Base-by-base conservation (phyloP, 208 protist genomes). In the Porcisia hertigi region DNA sequence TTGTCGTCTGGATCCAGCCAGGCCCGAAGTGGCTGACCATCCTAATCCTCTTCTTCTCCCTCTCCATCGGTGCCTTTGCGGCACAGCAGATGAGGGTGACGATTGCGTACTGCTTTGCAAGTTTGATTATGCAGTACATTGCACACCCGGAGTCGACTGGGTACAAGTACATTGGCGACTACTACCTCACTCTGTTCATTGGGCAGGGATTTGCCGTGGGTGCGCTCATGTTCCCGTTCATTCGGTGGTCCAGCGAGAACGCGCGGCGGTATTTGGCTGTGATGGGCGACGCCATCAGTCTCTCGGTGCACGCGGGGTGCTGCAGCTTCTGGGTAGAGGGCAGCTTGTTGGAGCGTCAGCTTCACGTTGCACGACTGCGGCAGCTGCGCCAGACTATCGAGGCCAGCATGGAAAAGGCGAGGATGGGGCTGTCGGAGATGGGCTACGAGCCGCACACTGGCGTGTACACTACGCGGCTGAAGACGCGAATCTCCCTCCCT, bases 361-460 rank as follows among this genome's bases (percentile, higher is more conserved):
- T 95, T 39, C 80, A 93, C 84, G 69, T 94, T 70, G 72, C 86
- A 11, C 90, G 89, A 3, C 89, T 97, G 45, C 87, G 89, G 45
- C 93, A 97, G 82, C 80, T 97, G 52, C 79, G 81, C 14, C 73
- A 83, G 30, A 94, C 90, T 34, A 86, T 86, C 25, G 69, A 79
- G 70, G 86, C 82, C 58, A 88, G 89, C 69, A 85, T 83, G 54
- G 39, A 30, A 47, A 93, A 93, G 80, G 88, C 82, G 0, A 55
- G 71, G 43, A 72, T 49, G 30, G 85, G 70, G 18, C 77, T 92
- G 30, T 87, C 82, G n/a, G 89, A 95, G 79, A 88, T 88, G 73
- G 85, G 81, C 20, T 95, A 95, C 83, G 93, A 97, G 79, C 93
- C 93, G 39, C 93, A 97, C 79, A 88, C 80, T 0, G 89, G 91